A percentile compares a stretch with the other conserved stretches of the same genome.
These are phyloP conservation scores for Syzygium jambos DNA, from an alignment of 345 rosid genomes.

Conservation along the genomic window DNA sequence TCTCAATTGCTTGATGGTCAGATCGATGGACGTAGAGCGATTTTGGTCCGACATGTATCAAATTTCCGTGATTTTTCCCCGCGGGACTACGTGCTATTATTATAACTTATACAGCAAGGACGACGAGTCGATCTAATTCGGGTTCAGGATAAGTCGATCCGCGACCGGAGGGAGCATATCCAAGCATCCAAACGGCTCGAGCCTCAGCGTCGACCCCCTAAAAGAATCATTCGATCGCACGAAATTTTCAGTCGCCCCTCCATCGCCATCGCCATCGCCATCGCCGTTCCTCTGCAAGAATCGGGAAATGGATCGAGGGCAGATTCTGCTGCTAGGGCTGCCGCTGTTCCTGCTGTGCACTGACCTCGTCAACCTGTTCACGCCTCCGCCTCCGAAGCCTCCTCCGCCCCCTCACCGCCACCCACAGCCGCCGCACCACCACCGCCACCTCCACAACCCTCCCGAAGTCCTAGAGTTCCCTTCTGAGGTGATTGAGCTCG, in stretches of 20 bases:
- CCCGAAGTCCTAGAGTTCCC: constrained; percentile 41
- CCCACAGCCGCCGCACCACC: constrained; percentile 29
- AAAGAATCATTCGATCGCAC: background rate
- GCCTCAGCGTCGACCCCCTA: background rate
- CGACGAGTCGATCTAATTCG: background rate
- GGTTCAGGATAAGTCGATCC: background rate
- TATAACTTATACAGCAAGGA: background rate
- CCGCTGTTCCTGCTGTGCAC: constrained; percentile 58
- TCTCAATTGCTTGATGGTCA: too few relatives aligned
- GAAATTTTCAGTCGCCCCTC: background rate
- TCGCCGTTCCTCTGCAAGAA: background rate
- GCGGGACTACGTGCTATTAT: too few relatives aligned
- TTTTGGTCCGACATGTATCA: too few relatives aligned
- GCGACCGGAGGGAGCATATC: background rate
- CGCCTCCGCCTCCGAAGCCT: constrained; percentile 54
- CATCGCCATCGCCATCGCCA: background rate
- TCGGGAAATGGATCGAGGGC: constrained; percentile 40
- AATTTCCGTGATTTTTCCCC: too few relatives aligned
- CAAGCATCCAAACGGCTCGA: background rate
- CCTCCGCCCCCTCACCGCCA: constrained; percentile 22
- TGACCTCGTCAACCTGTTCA: constrained; percentile 57
- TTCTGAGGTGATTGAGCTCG: constrained; percentile 21
- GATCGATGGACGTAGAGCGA: too few relatives aligned
- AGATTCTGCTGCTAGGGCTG: constrained; percentile 43
- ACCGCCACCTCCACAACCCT: constrained; percentile 17